Evolutionary conservation across 116 monocot species (phyloP), one percentile per base, ranked within the genome.

Genomic region (Zostera marina): DNA sequence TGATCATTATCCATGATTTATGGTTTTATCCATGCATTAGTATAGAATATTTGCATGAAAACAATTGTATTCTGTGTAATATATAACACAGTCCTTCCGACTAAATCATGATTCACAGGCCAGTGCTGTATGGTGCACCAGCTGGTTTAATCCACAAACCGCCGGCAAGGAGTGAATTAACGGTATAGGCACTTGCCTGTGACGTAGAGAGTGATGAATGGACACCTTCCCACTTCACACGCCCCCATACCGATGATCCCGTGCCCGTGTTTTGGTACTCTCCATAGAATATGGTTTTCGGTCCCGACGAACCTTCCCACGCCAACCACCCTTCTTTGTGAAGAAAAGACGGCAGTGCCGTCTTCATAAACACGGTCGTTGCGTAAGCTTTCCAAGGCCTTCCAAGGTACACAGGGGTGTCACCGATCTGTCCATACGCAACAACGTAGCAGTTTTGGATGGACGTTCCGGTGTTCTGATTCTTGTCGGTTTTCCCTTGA

Each of bases 391-490:
- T 76, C 76, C 75, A 75, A 7, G 75, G 75, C 47, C 75, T 60
- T 1, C 80, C 80, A 7, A 80, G 68, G 60, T 63, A 80, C 0
- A 76, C 70, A 44, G 12, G 38, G 52, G 67, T 69, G 0, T 22
- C 22, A 0, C 47, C 23, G 11, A 76, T 25, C 62, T 73, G 15
- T 0, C 21, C 74, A 4, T 3, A 38, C 0, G 72, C 69, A 49
- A 19, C 7, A 7, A 80, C 42, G 14, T 58, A 44, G 54, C 80
- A 76, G 8, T 38, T 22, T 23, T 80, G 80, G 52, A 80, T 59
- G 9, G 63, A 65, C 53, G 66, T 72, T 6, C 80, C 76, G 9
- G 80, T 76, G 69, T 80, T 80, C 66, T 76, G 72, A 44, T 80
- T 80, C 17, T 62, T 65, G 41, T 80, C 76, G 3, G 44, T 53